Evolutionary conservation across 2,329 filamentous ascomycete genomes (phyloP).

Genomic region (Fusarium caatingaense): DNA sequence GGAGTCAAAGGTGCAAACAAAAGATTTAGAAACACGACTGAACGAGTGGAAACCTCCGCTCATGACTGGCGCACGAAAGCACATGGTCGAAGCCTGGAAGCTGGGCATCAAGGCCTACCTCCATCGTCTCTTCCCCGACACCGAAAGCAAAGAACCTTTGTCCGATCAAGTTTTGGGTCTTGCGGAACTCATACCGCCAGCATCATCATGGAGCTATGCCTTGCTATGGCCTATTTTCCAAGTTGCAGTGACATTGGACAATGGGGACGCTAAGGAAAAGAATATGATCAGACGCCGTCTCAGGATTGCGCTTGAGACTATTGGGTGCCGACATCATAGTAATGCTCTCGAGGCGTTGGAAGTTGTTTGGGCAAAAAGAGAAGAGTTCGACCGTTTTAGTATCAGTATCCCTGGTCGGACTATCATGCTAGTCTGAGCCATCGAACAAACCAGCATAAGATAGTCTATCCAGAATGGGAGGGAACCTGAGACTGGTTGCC

Average conservation of each 20-base stretch:
- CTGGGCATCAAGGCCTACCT: conserved; percentile 9
- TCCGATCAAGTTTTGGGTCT: background rate
- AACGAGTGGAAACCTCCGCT: background rate
- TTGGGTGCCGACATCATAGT: conserved; percentile 25
- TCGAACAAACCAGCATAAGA: background rate
- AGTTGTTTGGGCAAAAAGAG: background rate
- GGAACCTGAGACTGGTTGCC: no score
- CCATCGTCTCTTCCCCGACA: background rate
- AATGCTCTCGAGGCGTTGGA: conserved; percentile 17
- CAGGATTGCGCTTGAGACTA: background rate
- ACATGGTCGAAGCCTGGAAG: conserved; percentile 16
- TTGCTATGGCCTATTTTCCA: conserved; percentile 17
- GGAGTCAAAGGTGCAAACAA: fast-evolving
- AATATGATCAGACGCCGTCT: background rate
- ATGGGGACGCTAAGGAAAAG: background rate
- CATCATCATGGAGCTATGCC: conserved; percentile 14
- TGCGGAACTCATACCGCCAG: background rate
- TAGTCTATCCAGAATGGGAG: no score
- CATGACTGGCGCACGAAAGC: background rate
- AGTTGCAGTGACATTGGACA: background rate
- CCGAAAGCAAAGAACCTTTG: background rate
- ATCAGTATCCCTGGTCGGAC: background rate
- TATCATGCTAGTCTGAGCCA: conserved; percentile 15
- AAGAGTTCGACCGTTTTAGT: background rate
- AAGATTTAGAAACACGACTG: background rate